Base-by-base conservation (phyloP, 2,329 filamentous ascomycete genomes). In the Tolypocladium guangdongense region DNA sequence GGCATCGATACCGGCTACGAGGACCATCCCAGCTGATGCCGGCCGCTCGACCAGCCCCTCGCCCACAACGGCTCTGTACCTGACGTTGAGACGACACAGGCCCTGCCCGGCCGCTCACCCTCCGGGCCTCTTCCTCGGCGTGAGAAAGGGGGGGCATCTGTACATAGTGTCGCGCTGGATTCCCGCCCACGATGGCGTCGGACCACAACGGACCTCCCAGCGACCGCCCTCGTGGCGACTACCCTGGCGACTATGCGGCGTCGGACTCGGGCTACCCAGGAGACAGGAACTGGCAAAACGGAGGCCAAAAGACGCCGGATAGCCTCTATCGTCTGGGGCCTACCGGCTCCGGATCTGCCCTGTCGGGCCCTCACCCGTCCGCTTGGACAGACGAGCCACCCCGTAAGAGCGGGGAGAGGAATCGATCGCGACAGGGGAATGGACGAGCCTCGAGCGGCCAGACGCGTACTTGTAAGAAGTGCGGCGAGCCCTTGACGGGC, bases 401-500 rank as follows among this genome's bases (percentile, higher is more conserved):
- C 55, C 71, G 77, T 60, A 75, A 69, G 62, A 83, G 80, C 67
- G 71, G 66, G 59, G 82, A 85, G 67, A 75, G 78, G 55, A 83
- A 78, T 60, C 70, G 79, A 59, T 82, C 81, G 55, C 72, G 78
- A 62, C 74, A 71, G 48, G 73, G 77, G 60, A 74, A 71, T 61
- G 76, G 77, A 50, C 74, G 81, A 60, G 77, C 77, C 52, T 72
- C 75, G 47, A 84, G 81, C 64, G 80, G 82, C 39, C 78, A 81
- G 59, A 67, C 80, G 56, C 81, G 87, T 59, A 75, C 81, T 39
- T 92, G 88, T 72, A 91, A 90, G 64, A 96, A 96, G 71, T 99
- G 93, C 66, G 84, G 84, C 58, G 87, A 92, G 68, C 78, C 86
- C 52, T 76, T 99, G 68, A 95, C 90, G 1, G 93, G 93, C 45